Evolutionary conservation across 345 rosid species (phyloP).

Genomic region (Litchi chinensis): DNA sequence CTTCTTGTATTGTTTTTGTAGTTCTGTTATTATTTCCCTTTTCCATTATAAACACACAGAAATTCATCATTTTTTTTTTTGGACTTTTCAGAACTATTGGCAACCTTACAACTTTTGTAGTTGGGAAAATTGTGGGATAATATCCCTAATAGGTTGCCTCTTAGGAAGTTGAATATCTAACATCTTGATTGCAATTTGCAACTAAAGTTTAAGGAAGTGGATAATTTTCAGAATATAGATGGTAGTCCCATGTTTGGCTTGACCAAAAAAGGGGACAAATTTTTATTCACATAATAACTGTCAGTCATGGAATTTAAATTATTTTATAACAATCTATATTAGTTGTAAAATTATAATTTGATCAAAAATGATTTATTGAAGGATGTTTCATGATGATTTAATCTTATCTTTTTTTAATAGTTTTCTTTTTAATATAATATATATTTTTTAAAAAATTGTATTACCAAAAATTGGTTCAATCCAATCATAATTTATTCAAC

Average conservation of each 20-base stretch:
- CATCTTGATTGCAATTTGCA: not conserved
- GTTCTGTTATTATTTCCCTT: not conserved
- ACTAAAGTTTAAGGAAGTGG: not conserved
- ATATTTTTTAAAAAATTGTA: too few relatives aligned
- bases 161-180: not conserved
- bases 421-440: too few relatives aligned
- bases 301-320: not conserved
- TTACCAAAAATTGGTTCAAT: too few relatives aligned
- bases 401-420: too few relatives aligned
- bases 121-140: not conserved
- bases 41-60: not conserved
- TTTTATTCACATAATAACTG: too few relatives aligned
- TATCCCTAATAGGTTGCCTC: not conserved
- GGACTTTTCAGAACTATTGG: not conserved
- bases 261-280: not conserved
- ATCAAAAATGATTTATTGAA: too few relatives aligned
- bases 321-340: too few relatives aligned
- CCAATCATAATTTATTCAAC: too few relatives aligned
- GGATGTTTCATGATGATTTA: too few relatives aligned
- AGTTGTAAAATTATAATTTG: too few relatives aligned
- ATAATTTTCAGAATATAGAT: not conserved
- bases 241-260: not conserved
- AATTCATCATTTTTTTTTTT: not conserved
- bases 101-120: not conserved
- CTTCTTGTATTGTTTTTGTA: conserved; percentile 7